phyloP scores from a whole-genome alignment of 2,329 filamentous ascomycete genomes.

The Ceratocystis huliohia region DNA sequence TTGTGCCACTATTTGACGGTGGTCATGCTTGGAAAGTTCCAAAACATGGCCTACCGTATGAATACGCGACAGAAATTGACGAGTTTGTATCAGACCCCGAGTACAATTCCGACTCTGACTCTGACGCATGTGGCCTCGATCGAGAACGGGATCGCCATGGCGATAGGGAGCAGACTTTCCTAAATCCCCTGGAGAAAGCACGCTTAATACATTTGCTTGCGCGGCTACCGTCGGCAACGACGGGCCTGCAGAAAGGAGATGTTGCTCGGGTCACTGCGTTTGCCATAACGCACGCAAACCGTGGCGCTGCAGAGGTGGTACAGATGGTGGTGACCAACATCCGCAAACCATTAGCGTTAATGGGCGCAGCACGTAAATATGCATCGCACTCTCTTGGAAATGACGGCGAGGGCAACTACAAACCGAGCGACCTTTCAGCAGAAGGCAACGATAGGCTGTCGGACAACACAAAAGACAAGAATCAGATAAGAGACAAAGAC shows the following conservation, averaged over 20 bases:
- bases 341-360: conserved; percentile 60
- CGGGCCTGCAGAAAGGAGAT: conserved; percentile 68
- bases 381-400: not conserved
- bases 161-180: conserved; percentile 43
- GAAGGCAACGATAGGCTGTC: not conserved
- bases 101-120: conserved; percentile 53
- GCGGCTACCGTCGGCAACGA: conserved; percentile 62
- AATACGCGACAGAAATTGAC: conserved; percentile 63
- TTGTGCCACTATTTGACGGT: conserved; percentile 59
- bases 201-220: conserved; percentile 75
- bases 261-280: conserved; percentile 77
- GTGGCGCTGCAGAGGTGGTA: conserved; percentile 83
- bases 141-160: conserved; percentile 34
- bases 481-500: conserved; percentile 26
- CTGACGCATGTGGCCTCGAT: conserved; percentile 64
- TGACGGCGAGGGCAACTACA: not conserved
- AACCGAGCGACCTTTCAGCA: not conserved
- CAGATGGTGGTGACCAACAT: conserved; percentile 76
- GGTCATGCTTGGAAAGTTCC: conserved; percentile 67
- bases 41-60: conserved; percentile 56
- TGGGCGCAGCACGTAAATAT: conserved; percentile 44
- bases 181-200: conserved; percentile 73
- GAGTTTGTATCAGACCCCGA: conserved; percentile 75
- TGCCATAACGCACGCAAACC: conserved; percentile 73
- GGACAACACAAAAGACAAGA: not conserved